Percentiles rank a stretch among this genome's conserved stretches.
Evolutionary conservation across 495 filamentous ascomycete species (phyloP).

Genomic region (Xylaria sp.): DNA sequence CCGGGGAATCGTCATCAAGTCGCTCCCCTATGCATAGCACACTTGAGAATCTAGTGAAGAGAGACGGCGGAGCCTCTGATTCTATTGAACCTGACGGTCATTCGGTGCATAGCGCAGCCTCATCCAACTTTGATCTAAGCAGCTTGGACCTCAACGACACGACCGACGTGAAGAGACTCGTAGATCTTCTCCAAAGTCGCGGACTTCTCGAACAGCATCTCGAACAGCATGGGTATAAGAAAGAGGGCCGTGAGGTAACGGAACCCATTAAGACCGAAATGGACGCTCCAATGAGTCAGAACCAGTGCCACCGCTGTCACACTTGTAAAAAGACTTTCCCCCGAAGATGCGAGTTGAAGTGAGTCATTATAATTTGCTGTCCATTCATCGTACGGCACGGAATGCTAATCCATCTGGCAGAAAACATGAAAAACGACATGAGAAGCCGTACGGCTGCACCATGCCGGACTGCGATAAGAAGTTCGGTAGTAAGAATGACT

Average conservation of each 20-base stretch:
- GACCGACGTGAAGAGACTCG: slow-evolving; percentile 24
- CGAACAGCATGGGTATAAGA: slow-evolving; percentile 43
- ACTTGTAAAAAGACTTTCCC: slow-evolving; percentile 62
- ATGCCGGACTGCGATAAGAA: slow-evolving; percentile 72
- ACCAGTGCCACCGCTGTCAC: slow-evolving; percentile 56
- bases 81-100: slow-evolving; percentile 9
- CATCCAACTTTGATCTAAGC: neutral
- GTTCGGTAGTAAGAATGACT: slow-evolving; percentile 94
- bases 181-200: slow-evolving; percentile 28
- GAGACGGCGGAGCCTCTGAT: slow-evolving; percentile 7
- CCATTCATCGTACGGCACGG: neutral
- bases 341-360: slow-evolving; percentile 77
- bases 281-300: slow-evolving; percentile 29
- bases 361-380: slow-evolving; percentile 34
- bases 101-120: neutral
- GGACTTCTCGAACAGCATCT: slow-evolving; percentile 41
- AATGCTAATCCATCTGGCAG: slow-evolving; percentile 47
- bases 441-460: slow-evolving; percentile 88
- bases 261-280: slow-evolving; percentile 28
- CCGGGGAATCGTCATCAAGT: neutral
- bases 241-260: slow-evolving; percentile 20
- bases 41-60: neutral
- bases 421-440: slow-evolving; percentile 89
- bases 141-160: slow-evolving; percentile 23
- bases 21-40: neutral